Evolutionary conservation across 1,284 basidiomycete genomes (phyloP).

Genomic region (Naganishia liquefaciens): DNA sequence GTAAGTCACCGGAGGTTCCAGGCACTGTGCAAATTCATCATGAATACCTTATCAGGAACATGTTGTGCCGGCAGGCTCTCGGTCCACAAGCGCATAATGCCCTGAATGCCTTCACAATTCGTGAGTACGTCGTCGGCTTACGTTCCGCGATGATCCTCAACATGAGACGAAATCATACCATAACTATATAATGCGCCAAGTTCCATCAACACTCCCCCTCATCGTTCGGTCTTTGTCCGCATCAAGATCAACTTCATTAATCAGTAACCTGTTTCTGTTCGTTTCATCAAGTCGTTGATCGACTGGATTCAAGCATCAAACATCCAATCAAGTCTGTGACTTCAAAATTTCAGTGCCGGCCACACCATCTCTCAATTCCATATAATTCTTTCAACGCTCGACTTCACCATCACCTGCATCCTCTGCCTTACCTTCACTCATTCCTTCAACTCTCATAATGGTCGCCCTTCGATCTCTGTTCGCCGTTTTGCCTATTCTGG

Average conservation of each 20-base stretch:
- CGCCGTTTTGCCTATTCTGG: slow-evolving; percentile 25
- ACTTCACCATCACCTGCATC: slow-evolving; percentile 10
- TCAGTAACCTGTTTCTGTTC: not conserved
- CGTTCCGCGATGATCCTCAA: not conserved
- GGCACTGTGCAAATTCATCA: not conserved
- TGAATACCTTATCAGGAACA: slow-evolving; percentile 3
- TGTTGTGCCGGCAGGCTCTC: not conserved
- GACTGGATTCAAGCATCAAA: slow-evolving; percentile 3
- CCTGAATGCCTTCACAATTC: not conserved
- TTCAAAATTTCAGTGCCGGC: slow-evolving; percentile 13
- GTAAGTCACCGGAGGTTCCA: slow-evolving; percentile 25
- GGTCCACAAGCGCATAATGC: not conserved
- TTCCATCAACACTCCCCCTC: not conserved
- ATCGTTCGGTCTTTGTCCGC: slow-evolving; percentile 1
- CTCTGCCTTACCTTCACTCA: not conserved
- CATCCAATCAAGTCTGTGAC: not conserved
- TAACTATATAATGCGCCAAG: slow-evolving; percentile 17
- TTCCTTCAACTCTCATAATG: slow-evolving; percentile 17
- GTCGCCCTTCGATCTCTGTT: slow-evolving; percentile 19
- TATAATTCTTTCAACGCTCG: slow-evolving; percentile 20
- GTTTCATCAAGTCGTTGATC: slow-evolving; percentile 26
- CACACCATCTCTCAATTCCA: slow-evolving; percentile 16
- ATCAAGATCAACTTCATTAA: slow-evolving; percentile 5
- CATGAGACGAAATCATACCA: not conserved
- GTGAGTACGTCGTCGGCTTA: not conserved